Percentiles rank a stretch among this genome's conserved stretches.
Evolutionary conservation across 768 basidiomycete genomes (phyloP).

Genomic region (Mycena venus): DNA sequence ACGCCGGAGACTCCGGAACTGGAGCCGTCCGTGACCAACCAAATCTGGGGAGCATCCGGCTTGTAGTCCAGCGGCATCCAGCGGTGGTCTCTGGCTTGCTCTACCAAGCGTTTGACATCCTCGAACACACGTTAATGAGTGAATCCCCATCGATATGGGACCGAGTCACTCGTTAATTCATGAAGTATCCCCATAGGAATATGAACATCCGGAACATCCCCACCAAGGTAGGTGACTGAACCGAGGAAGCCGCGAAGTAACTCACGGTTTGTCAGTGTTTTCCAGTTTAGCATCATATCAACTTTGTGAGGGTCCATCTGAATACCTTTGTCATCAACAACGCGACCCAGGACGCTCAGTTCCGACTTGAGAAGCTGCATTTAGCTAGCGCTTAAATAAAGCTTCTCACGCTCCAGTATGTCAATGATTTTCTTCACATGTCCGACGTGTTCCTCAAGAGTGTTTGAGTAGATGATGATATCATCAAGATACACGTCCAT

Average conservation of each 20-base stretch:
- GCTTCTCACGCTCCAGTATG: constrained; percentile 36
- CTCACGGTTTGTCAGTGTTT: constrained; percentile 21
- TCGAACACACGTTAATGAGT: constrained; percentile 24
- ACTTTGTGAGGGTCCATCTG: constrained; percentile 38
- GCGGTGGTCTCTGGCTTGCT: constrained; percentile 31
- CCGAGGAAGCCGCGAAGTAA: constrained; percentile 46
- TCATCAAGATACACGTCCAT: too few species aligned
- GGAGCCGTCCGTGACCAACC: constrained; percentile 41
- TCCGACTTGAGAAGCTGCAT: too few species aligned
- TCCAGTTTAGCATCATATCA: constrained; percentile 18
- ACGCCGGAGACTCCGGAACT: constrained; percentile 33
- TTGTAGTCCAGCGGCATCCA: constrained; percentile 41
- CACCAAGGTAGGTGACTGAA: constrained; percentile 39
- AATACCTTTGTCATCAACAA: constrained; percentile 42
- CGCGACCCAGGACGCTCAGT: constrained; percentile 43
- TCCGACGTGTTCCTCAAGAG: constrained; percentile 5
- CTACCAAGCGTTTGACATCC: constrained; percentile 1
- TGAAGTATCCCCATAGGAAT: constrained; percentile 45
- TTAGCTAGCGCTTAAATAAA: constrained; percentile 46
- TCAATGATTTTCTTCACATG: constrained; percentile 32
- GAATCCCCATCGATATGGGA: constrained; percentile 13
- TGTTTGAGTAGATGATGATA: constrained; percentile 11
- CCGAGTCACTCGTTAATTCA: constrained; percentile 1
- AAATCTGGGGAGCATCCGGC: constrained; percentile 31
- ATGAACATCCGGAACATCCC: constrained; percentile 36